These are phyloP conservation scores for Phytophthora agathidicida DNA, from an alignment of 352 stramenopile species.

Conservation along the genomic window DNA sequence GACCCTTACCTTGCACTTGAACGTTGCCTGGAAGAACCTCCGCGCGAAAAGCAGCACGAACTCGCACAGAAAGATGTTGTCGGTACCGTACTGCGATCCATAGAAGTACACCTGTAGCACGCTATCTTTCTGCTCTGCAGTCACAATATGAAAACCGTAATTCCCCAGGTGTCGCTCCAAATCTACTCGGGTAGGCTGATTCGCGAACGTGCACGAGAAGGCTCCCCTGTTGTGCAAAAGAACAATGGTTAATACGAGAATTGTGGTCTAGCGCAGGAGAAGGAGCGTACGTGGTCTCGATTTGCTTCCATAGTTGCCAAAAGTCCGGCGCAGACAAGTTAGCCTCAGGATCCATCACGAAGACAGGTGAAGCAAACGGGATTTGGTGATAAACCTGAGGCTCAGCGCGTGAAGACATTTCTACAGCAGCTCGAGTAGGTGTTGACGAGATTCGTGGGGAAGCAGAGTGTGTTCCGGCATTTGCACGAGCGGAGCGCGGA, in stretches of 20 bases:
- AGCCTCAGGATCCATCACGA: conserved; percentile 49
- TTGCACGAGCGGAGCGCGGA: conserved; percentile 11
- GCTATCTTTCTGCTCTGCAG: conserved; percentile 55
- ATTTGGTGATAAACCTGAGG: conserved; percentile 40
- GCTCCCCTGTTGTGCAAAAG: conserved; percentile 47
- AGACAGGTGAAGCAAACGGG: conserved; percentile 66
- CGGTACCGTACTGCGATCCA: conserved; percentile 48
- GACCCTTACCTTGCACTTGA: conserved; percentile 75
- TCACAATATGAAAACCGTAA: conserved; percentile 64
- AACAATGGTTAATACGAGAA: background rate
- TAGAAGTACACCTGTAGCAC: conserved; percentile 81
- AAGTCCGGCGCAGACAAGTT: conserved; percentile 26
- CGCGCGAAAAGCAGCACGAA: conserved; percentile 77
- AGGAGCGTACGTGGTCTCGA: conserved; percentile 67
- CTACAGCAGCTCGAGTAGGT: conserved; percentile 1
- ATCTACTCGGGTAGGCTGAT: conserved; percentile 49
- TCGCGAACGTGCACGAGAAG: conserved; percentile 75
- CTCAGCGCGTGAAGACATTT: conserved; percentile 2
- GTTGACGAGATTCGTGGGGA: conserved; percentile 12
- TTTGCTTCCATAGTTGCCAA: conserved; percentile 60
- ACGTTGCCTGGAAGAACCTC: conserved; percentile 83
- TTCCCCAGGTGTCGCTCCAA: conserved; percentile 52
- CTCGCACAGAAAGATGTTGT: conserved; percentile 70
- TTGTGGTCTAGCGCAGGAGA: background rate
- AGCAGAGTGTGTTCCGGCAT: conserved; percentile 10